Evolutionary conservation across 1,284 basidiomycete genomes (phyloP), one percentile per base, ranked within the genome.

Genomic region (Coniferiporia weirii): DNA sequence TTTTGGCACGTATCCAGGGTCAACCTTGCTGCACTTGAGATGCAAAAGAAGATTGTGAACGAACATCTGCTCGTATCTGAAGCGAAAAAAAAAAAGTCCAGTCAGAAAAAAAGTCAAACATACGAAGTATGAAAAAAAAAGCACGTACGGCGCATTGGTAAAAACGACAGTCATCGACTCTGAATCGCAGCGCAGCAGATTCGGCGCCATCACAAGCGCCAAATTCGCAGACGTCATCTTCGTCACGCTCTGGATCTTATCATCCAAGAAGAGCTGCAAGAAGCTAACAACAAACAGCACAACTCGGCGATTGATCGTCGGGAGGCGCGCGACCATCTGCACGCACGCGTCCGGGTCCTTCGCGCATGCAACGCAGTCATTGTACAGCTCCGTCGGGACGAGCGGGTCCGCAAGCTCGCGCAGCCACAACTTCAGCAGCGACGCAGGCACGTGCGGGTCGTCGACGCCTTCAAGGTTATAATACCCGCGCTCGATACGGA

Each of bases 371-470:
- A 92, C 84, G 68, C 92, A 92, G 70, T 93, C 91, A 66, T 93
- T 91, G 75, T 93, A 91, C 76, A 92, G 76, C 71, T 92, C 89
- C 59, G 87, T 81, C 2, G 94, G 94, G 19, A 97, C 82, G 49
- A 96, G 79, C 10, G 94, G 94, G 64, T 94, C 89, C 66, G 86
- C 83, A 15, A 96, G 82, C 71, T 97, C 94, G 50, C 94, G 82
- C 12, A 96, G 78, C 93, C 93, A 97, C 7, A 95, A 79, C 74
- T 97, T 96, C 73, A 95, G 81, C 50, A 95, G 76, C 1, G 89
- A 92, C 4, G 92, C 91, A 1, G 92, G 84, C 51, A 95, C 87
- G 66, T 95, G 87, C 0, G 92, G 91, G 69, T 95, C 93, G 64
- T 92, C 89, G 53, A 95, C 83, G 34, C 86, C 86, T 64, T 92